These are phyloP conservation scores for Flaveria floridana DNA, from an alignment of 140 eudicot species.

Conservation along the genomic window DNA sequence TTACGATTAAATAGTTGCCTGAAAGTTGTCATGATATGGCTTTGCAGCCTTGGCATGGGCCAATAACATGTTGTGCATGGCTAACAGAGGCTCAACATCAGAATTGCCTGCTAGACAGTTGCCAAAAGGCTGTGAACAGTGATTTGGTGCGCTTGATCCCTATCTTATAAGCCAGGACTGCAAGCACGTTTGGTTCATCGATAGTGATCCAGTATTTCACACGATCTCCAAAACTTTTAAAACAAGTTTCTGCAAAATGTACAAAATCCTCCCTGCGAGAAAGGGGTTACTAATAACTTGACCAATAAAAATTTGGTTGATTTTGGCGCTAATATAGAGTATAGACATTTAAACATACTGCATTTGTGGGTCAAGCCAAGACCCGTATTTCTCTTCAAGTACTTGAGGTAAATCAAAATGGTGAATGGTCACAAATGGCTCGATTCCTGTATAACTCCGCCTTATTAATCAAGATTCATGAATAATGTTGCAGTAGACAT, in stretches of 20 bases:
- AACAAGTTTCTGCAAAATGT: slow-evolving; percentile 64
- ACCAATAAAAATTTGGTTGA: not conserved
- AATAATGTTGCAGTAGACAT: too few species aligned
- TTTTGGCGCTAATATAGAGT: too few species aligned
- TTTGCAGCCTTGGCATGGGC: slow-evolving; percentile 74
- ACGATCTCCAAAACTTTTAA: slow-evolving; percentile 61
- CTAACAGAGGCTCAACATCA: slow-evolving; percentile 64
- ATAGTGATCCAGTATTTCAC: slow-evolving; percentile 69
- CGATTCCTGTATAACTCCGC: slow-evolving; percentile 40
- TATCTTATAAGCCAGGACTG: slow-evolving; percentile 34
- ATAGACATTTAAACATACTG: slow-evolving; percentile 43
- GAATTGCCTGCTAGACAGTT: slow-evolving; percentile 61
- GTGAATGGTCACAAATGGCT: slow-evolving; percentile 79
- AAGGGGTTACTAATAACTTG: not conserved
- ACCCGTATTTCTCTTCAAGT: slow-evolving; percentile 62
- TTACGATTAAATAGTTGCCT: slow-evolving; percentile 33
- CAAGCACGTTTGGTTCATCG: slow-evolving; percentile 63
- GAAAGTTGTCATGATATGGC: slow-evolving; percentile 51
- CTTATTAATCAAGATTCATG: too few species aligned
- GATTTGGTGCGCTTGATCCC: slow-evolving; percentile 75
- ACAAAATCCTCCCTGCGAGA: slow-evolving; percentile 65
- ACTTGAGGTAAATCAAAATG: slow-evolving; percentile 73
- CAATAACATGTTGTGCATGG: slow-evolving; percentile 58
- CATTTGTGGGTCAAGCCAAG: slow-evolving; percentile 74
- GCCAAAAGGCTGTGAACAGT: slow-evolving; percentile 72